phyloP scores from a whole-genome alignment of 352 stramenopile genomes.

The Globisporangium mamillatum region DNA sequence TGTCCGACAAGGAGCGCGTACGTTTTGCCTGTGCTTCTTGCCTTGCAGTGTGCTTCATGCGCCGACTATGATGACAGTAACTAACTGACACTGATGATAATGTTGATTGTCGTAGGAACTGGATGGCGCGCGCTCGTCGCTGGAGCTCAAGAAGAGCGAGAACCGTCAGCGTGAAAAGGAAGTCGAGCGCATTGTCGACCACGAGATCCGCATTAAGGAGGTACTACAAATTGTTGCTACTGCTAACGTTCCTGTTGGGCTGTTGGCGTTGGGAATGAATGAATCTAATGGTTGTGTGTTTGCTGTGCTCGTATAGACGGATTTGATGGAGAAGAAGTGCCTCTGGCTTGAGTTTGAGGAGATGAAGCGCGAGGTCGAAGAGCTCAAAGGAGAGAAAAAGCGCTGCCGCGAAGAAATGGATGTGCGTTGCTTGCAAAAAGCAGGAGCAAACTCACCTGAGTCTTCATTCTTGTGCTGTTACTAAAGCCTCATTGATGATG shows the following conservation, averaged over 20 bases:
- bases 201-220: conserved; percentile 78
- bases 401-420: conserved; percentile 63
- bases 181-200: conserved; percentile 79
- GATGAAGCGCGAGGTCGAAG: conserved; percentile 60
- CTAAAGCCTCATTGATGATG: not conserved
- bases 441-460: not conserved
- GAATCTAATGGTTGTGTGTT: not conserved
- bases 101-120: conserved; percentile 42
- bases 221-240: conserved; percentile 19
- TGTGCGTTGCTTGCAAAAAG: conserved; percentile 24
- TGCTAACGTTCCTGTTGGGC: not conserved
- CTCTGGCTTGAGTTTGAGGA: conserved; percentile 85
- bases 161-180: conserved; percentile 80
- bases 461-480: not conserved
- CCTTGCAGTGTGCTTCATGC: not conserved
- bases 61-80: not conserved
- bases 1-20: conserved; percentile 69
- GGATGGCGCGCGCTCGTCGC: conserved; percentile 48
- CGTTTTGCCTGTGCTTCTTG: conserved; percentile 4
- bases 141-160: conserved; percentile 85
- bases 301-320: conserved; percentile 36
- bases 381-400: conserved; percentile 68
- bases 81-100: not conserved
- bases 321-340: conserved; percentile 85
- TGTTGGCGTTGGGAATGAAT: not conserved